Evolutionary conservation across 2,329 filamentous ascomycete genomes (phyloP).

Genomic region (Beauveria varroae): DNA sequence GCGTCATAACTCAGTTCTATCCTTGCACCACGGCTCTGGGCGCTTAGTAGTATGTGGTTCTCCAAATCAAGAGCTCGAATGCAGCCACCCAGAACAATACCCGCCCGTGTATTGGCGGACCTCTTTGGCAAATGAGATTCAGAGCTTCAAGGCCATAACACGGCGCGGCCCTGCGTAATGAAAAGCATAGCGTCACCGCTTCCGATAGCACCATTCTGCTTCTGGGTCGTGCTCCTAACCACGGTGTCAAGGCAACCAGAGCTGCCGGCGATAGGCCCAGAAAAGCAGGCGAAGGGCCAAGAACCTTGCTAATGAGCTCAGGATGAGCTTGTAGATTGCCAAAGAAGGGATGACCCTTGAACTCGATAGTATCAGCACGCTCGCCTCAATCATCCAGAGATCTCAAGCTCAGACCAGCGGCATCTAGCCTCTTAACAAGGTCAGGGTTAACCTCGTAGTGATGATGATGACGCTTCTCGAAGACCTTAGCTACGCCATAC

Average conservation of each 20-base stretch:
- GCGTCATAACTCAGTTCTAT: too few species aligned
- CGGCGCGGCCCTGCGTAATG: background rate
- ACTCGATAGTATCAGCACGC: slow-evolving; percentile 76
- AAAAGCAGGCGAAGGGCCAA: slow-evolving; percentile 65
- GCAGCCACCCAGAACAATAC: too few species aligned
- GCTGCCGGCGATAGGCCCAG: slow-evolving; percentile 46
- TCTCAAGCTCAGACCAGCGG: slow-evolving; percentile 65
- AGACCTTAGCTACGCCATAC: slow-evolving; percentile 52
- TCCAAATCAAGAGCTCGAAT: too few species aligned
- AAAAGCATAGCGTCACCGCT: slow-evolving; percentile 4
- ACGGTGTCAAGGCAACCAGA: slow-evolving; percentile 54
- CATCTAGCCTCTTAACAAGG: slow-evolving; percentile 60
- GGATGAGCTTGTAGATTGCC: slow-evolving; percentile 84
- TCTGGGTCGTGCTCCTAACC: slow-evolving; percentile 4
- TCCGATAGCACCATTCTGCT: slow-evolving; percentile 6
- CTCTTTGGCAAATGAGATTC: too few species aligned
- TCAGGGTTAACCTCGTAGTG: slow-evolving; percentile 86
- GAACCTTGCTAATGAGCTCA: slow-evolving; percentile 71
- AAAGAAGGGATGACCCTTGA: slow-evolving; percentile 77
- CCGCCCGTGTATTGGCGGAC: too few species aligned
- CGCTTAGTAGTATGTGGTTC: too few species aligned
- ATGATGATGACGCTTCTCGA: slow-evolving; percentile 76
- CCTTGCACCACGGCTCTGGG: too few species aligned
- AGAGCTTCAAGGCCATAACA: too few species aligned
- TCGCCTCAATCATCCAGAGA: slow-evolving; percentile 72